A percentile compares a stretch with the other conserved stretches of the same genome.
Conservation (phyloP, 1,139 yeast genomes). For the Pichia sp. region DNA sequence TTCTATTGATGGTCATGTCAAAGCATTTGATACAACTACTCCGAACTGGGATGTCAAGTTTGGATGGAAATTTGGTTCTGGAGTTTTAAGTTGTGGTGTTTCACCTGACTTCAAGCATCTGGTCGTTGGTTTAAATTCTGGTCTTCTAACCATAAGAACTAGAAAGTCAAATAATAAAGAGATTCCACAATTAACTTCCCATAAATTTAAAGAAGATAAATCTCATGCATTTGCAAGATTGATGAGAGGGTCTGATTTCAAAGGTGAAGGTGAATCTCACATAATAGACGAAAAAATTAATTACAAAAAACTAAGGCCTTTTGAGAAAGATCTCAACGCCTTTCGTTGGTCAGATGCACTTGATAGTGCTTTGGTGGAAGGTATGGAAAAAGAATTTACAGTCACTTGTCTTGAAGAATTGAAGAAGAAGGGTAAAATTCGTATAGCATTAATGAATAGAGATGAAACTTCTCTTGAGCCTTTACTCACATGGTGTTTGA, state of each 20-base stretch:
- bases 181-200: conserved; percentile 42
- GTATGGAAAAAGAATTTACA: conserved; percentile 71
- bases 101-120: conserved; percentile 87
- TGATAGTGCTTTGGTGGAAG: conserved; percentile 74
- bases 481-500: conserved; percentile 72
- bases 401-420: conserved; percentile 77
- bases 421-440: conserved; percentile 79
- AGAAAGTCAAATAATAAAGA: conserved; percentile 47
- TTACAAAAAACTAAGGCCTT: conserved; percentile 61
- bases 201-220: conserved; percentile 36
- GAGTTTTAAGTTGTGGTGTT: conserved; percentile 82
- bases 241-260: conserved; percentile 87
- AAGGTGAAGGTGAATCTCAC: conserved; percentile 80
- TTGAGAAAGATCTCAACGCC: conserved; percentile 76
- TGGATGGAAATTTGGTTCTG: conserved; percentile 97
- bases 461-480: conserved; percentile 81
- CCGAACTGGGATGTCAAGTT: conserved; percentile 82
- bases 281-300: conserved; percentile 46
- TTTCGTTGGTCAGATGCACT: conserved; percentile 92
- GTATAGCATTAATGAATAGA: conserved; percentile 68
- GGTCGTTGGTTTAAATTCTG: conserved; percentile 90
- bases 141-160: conserved; percentile 81
- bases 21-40: conserved; percentile 75
- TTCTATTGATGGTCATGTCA: conserved; percentile 94
- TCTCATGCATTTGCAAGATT: conserved; percentile 51